Evolutionary conservation across 73 alveolate species (phyloP).

Genomic region (Diophrys sp.): DNA sequence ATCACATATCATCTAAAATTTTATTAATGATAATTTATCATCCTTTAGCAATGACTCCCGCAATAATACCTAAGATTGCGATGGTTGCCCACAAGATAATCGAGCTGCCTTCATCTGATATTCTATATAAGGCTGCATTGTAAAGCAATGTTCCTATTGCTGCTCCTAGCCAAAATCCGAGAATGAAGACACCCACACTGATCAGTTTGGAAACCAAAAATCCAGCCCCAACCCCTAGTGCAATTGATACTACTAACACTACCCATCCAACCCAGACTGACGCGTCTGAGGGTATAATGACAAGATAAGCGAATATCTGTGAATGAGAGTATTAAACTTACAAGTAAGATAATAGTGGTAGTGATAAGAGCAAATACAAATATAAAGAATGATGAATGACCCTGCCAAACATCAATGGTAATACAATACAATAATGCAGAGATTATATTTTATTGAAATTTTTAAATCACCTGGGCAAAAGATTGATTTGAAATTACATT

Average conservation of each 20-base stretch:
- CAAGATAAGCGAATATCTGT: background rate
- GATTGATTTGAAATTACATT: too few species aligned
- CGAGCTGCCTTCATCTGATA: conserved; percentile 15
- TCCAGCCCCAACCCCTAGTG: conserved; percentile 46
- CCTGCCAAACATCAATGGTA: too few species aligned
- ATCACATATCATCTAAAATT: too few species aligned
- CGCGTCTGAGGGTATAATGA: conserved; percentile 4
- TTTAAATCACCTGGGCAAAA: too few species aligned
- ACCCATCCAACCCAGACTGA: conserved; percentile 61
- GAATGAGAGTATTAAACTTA: background rate
- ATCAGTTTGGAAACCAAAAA: conserved; percentile 28
- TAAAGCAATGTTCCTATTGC: conserved; percentile 34
- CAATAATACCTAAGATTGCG: conserved; percentile 10
- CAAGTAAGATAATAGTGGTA: background rate
- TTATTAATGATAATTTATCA: too few species aligned
- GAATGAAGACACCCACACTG: conserved; percentile 48
- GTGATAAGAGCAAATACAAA: background rate
- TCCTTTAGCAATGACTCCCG: conserved; percentile 19
- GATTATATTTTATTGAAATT: too few species aligned
- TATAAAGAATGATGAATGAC: too few species aligned
- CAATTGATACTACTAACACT: conserved; percentile 34
- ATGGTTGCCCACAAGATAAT: conserved; percentile 44
- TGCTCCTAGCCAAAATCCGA: conserved; percentile 61
- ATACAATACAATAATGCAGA: too few species aligned
- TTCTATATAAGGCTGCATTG: conserved; percentile 45